These are phyloP conservation scores for Lecanicillium sp. DNA, from an alignment of 2,329 filamentous ascomycete species.

Conservation along the genomic window DNA sequence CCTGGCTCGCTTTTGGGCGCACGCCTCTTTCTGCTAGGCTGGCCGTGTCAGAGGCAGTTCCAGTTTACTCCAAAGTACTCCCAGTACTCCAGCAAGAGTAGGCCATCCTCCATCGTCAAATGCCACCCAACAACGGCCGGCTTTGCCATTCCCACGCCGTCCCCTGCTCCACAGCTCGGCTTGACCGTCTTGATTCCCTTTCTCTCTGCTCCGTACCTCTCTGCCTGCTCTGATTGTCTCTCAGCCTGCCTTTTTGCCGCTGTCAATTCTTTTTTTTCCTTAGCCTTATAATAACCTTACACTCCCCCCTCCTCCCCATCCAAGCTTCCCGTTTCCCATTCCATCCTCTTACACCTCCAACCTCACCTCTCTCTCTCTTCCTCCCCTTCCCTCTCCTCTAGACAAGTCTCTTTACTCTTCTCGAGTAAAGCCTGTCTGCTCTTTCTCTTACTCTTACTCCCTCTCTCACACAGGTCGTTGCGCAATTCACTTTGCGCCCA, in stretches of 20 bases:
- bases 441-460: not conserved
- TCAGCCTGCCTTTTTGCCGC: not conserved
- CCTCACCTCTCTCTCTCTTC: not conserved
- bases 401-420: not conserved
- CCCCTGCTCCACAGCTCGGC: conserved; percentile 4
- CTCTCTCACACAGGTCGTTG: not conserved
- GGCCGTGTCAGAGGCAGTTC: no score
- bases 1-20: no score
- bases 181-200: conserved; percentile 1
- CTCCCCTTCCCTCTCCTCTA: not conserved
- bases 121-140: conserved; percentile 1
- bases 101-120: not conserved
- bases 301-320: not conserved
- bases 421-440: not conserved
- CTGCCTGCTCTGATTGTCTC: no score
- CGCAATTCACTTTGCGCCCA: not conserved
- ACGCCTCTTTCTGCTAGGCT: no score
- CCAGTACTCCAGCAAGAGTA: not conserved
- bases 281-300: conserved; percentile 5
- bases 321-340: not conserved
- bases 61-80: no score
- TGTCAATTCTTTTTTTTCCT: not conserved
- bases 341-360: not conserved
- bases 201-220: no score
- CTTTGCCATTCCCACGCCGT: conserved; percentile 9